Evolutionary conservation across 495 filamentous ascomycete species (phyloP), one percentile per base, ranked within the genome.

Genomic region (Niebla homalea): DNA sequence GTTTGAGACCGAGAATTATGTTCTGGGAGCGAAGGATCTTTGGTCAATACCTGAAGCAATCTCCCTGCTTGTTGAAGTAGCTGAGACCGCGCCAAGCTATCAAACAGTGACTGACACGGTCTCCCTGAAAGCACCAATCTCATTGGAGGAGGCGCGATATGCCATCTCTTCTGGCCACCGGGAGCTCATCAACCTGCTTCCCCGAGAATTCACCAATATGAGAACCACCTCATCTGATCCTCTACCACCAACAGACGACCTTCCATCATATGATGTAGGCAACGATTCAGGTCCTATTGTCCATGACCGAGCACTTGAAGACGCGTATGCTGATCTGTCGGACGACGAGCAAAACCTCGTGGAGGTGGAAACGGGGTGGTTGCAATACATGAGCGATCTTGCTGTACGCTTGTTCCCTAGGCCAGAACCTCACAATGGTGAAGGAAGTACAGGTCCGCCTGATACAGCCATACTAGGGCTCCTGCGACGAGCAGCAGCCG

Each of bases 11-110:
- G 79, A 85, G 54, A 72, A 95, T 0, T 97, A 96, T 62, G 76
- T 89, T 36, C 67, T 78, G 20, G 78, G 81, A 26, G 77, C 85
- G 3, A 92, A 89, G 59, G 87, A 94, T 58, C 71, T 96, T 15
- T 99, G 93, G 93, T 87, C 86, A 52, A 87, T 83, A 1, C 76
- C 89, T 0, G 80, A 85, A 56, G 75, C 80, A 8, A 77, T 75
- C 1, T 68, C 76, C 23, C 65, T 96, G 4, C 72, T 98, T 1
- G 73, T 83, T 22, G 81, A 89, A 55, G 77, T 85, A 16, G 86
- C 81, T 25, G 71, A 79, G 23, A 78, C 76, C 1, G 25, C 67
- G 74, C 25, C 45, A 3, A 57, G 61, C 35, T 12, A 32, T 32
- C 29, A 32, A 32, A 67, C 62, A 25, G 51, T 51, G 6, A 41